Evolutionary conservation across 2,329 filamentous ascomycete species (phyloP), one percentile per base, ranked within the genome.

Genomic region (Monilinia polystroma): DNA sequence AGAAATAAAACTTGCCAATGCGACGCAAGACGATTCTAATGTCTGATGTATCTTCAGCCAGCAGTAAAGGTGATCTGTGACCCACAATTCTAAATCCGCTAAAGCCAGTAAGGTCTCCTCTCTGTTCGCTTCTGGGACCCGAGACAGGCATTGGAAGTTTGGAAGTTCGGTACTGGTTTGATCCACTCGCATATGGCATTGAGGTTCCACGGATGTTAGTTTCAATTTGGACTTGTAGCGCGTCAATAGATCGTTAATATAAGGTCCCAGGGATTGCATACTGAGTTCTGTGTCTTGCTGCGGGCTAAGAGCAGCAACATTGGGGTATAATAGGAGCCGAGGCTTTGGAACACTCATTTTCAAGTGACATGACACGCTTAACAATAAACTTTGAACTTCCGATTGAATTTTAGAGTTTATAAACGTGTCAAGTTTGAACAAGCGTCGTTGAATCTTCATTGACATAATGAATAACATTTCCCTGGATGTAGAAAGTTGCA

Each of bases 51-150:
- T 69, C 0, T n/a, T 5, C 26, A 59, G 18, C 41, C 43, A 59
- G 49, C 3, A 2, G 7, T 43, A 18, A 10, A 86, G 76, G 49
- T 78, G 59, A 0, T 69, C 23, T 1, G 75, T 73, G 3, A 85
- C 80, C 85, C 85, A 87, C 0, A 63, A 49, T 70, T 87, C 85
- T 18, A 86, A 76, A 5, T 76, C 77, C 8, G 72, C 73, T 1
- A 84, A 71, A 8, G 70, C 60, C 64, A 74, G 8, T 10, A 5
- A 47, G 11, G 3, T 0, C 4, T 43, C 32, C 14, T 38, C 12
- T 12, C 8, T 23, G 3, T 11, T 18, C 5, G 10, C 26, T 6
- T 4, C 4, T 26, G 4, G 12, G 12, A 7, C 18, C 2, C 2
- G 7, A 12, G 20, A 18, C 10, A 12, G 10, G 26, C 16, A 18